Conservation (phyloP, 2,329 filamentous ascomycete genomes). For the Fusarium sp. region DNA sequence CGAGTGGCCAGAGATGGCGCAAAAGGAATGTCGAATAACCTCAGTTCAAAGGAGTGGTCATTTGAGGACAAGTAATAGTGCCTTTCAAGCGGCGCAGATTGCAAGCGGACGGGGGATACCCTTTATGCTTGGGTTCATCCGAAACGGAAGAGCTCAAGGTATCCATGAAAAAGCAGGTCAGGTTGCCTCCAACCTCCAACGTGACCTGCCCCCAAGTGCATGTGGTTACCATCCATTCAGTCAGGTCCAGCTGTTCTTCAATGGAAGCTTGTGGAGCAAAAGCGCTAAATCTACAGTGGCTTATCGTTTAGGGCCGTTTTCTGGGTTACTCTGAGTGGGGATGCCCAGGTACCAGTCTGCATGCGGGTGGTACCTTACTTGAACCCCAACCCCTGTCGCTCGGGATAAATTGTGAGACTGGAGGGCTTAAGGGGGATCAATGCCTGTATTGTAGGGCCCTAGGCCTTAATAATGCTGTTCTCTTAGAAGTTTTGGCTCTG, state of each 20-base stretch:
- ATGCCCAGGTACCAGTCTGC: constrained; percentile 29
- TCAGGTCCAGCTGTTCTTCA: constrained; percentile 25
- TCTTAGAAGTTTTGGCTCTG: constrained; percentile 3
- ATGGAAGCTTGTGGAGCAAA: constrained; percentile 36
- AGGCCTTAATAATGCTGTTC: constrained; percentile 9
- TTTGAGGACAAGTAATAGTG: constrained; percentile 4
- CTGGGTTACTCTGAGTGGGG: constrained; percentile 26
- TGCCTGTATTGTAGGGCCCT: constrained; percentile 13
- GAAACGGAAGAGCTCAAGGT: constrained; percentile 28
- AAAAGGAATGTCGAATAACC: constrained; percentile 10
- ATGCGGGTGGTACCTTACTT: constrained; percentile 36
- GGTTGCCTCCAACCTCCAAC: constrained; percentile 42
- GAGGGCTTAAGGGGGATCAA: constrained; percentile 18
- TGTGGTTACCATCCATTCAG: constrained; percentile 25
- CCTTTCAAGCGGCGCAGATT: constrained; percentile 16
- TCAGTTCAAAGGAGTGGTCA: neutral
- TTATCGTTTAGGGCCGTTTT: constrained; percentile 37
- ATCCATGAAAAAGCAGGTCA: constrained; percentile 20
- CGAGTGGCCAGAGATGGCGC: constrained; percentile 3
- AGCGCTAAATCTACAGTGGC: constrained; percentile 39
- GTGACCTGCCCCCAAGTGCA: constrained; percentile 33
- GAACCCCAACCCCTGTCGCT: constrained; percentile 21
- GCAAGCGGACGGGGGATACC: constrained; percentile 35
- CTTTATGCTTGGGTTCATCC: constrained; percentile 41
- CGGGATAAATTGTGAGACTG: constrained; percentile 24